Base-by-base conservation (phyloP, 2,329 filamentous ascomycete genomes). In the Pyrenophora seminiperda region DNA sequence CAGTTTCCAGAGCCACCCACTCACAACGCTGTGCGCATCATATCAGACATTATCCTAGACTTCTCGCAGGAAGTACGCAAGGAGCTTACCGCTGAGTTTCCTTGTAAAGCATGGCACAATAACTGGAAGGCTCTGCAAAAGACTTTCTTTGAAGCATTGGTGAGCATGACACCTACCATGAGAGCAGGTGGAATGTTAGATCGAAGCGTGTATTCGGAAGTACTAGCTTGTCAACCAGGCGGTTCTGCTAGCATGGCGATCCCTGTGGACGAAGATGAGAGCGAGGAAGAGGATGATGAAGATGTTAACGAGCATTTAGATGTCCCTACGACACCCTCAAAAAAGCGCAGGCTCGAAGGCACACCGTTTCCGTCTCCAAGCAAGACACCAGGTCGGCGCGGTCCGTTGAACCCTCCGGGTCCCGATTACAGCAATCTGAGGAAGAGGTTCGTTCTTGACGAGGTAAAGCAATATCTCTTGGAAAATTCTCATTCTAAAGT, bases 1-100 rank as follows among this genome's bases (percentile, higher is more conserved):
- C 73, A 72, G 0, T 79, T 92, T 0, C 89, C 89, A 0, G 86
- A 90, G 30, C 81, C 89, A 0, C 87, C 88, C 0, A 72, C 72
- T 0, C 72, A 76, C 0, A 89, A 91, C 34, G 82, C 91, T 0
- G 81, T 85, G n/a, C 76, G 85, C 0, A 83, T 85, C 7, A 79
- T 95, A 0, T 80, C 80, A 15, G 79, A 80, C 2, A 82, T 83
- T 9, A 67, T 93, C 77, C 10, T 75, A 74, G 0, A 32, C 10
- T 86, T 93, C 53, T 79, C 82, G 0, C 73, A 76, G 0, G 65
- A 76, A 0, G 77, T 90, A 1, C 76, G 80, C 4, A 73, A 75
- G 0, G 75, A 84, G 1, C 72, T 89, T 5, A 76, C 80, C 15
- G 79, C 84, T 6, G 78, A 80, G 0, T 66, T 66, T 1, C 62